Evolutionary conservation across 1,139 yeast species (phyloP).

Genomic region (Geotrichum aggregatum): DNA sequence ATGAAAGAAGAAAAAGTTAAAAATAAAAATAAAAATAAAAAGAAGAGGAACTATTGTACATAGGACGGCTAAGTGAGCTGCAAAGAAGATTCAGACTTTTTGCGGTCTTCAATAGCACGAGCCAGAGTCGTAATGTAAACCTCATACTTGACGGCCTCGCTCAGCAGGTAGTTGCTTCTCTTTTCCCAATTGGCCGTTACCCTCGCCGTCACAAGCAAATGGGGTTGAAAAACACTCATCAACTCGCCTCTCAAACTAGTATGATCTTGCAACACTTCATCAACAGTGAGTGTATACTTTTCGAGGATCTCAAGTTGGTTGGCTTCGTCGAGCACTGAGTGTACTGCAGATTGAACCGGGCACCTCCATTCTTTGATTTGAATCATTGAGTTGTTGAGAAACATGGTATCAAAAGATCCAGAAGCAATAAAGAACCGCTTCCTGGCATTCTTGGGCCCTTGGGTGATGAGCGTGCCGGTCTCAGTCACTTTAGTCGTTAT

Average conservation of each 20-base stretch:
- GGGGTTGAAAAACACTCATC: slow-evolving; percentile 16
- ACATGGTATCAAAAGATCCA: slow-evolving; percentile 28
- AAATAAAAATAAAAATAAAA: no score
- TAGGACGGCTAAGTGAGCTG: no score
- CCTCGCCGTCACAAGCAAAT: slow-evolving; percentile 27
- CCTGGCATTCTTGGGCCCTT: no score
- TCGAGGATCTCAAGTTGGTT: slow-evolving; percentile 32
- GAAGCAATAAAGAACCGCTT: slow-evolving; percentile 21
- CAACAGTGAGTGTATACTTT: slow-evolving; percentile 28
- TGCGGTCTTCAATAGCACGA: slow-evolving; percentile 29
- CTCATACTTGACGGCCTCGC: slow-evolving; percentile 36
- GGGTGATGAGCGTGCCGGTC: slow-evolving; percentile 10
- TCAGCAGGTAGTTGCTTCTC: slow-evolving; percentile 33
- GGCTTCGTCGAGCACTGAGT: slow-evolving; percentile 29
- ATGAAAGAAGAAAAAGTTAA: no score
- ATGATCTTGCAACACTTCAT: slow-evolving; percentile 32
- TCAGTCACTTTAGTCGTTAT: slow-evolving; percentile 1
- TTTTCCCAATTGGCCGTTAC: slow-evolving; percentile 38
- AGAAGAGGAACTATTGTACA: background rate
- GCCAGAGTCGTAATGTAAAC: slow-evolving; percentile 32
- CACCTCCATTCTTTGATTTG: slow-evolving; percentile 36
- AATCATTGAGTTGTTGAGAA: slow-evolving; percentile 27
- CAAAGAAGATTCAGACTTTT: background rate
- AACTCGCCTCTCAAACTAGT: slow-evolving; percentile 23
- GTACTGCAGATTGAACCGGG: slow-evolving; percentile 33